Percentiles rank a stretch among this genome's conserved stretches.
Evolutionary conservation across 2,329 filamentous ascomycete species (phyloP).

Genomic region (Microcera coccophila): DNA sequence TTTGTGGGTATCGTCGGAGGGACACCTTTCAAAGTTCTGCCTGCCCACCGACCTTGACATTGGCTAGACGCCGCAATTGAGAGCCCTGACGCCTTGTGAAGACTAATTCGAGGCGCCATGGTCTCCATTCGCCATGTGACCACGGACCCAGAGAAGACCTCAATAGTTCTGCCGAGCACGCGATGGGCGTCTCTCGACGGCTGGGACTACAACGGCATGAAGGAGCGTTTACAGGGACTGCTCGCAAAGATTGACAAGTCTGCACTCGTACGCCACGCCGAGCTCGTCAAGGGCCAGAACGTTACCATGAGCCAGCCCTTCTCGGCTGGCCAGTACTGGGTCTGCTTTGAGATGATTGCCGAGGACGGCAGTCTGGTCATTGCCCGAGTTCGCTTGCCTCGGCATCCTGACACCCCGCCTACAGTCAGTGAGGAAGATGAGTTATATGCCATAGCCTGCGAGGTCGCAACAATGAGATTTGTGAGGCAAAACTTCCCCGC

Average conservation of each 20-base stretch:
- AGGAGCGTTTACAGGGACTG: constrained; percentile 11
- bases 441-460: constrained; percentile 14
- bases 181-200: constrained; percentile 17
- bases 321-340: constrained; percentile 28
- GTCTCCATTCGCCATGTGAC: too few relatives aligned
- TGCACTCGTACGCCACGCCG: constrained; percentile 18
- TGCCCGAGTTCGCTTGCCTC: constrained; percentile 22
- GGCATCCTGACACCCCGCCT: constrained; percentile 14
- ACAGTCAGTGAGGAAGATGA: constrained; percentile 13
- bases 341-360: constrained; percentile 24
- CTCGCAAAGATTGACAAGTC: constrained; percentile 14
- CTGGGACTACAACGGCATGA: constrained; percentile 25
- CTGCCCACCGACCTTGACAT: too few relatives aligned
- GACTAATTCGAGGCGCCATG: too few relatives aligned
- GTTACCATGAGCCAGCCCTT: constrained; percentile 27
- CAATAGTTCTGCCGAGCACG: constrained; percentile 7
- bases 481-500: constrained; percentile 9
- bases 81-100: too few relatives aligned
- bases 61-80: too few relatives aligned
- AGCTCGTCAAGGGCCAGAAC: constrained; percentile 20
- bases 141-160: too few relatives aligned
- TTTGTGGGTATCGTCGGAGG: too few relatives aligned
- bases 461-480: constrained; percentile 19
- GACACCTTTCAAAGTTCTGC: too few relatives aligned
- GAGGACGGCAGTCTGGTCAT: constrained; percentile 20